Evolutionary conservation across 768 basidiomycete genomes (phyloP), one percentile per base, ranked within the genome.

Genomic region (Xerocomellus chrysenteron): DNA sequence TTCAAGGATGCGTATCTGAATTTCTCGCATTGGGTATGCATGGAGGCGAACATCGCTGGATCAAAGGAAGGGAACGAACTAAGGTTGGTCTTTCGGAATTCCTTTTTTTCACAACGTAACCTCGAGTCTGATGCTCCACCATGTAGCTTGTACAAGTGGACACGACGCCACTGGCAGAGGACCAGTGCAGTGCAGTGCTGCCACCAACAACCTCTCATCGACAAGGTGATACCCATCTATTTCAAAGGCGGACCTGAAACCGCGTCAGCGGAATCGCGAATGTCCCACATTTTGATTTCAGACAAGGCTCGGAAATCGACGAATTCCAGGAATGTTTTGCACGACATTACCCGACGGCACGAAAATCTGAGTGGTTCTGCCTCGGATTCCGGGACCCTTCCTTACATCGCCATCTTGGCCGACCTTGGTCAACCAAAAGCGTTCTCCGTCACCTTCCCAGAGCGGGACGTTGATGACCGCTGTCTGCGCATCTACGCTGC

Each of bases 261-360:
- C 8, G 17, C 17, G 33, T 26, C 33, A 3, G 13, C 7, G 6
- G 26, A 33, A 13, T 44, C 44, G 21, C 45, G 41, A 9, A 54
- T 48, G 39, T 65, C 60, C 2, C 62, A 62, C 8, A 58, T 59
- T 1, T 60, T 70, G 36, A 53, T 70, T 37, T 65, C 66, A 8
- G 63, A 58, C 53, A 56, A 60, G 37, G 52, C 46, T 13, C 50
- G 42, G 0, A n/a, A 14, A 16, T 54, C 50, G 5, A 40, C 3
- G 19, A 2, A 11, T 12, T 55, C 41, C 6, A 52, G 21, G 12
- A 7, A 4, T 1, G 26, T 1, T 0, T 28, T 64, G n/a, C 5
- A 12, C 5, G 8, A n/a, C 1, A 54, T 56, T 28, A 43, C 30
- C 3, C 54, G 56, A 24, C 24, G 19, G 24, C 0, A 36, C 5